Conservation (phyloP, 768 basidiomycete species). For the Boletus subparvulus region DNA sequence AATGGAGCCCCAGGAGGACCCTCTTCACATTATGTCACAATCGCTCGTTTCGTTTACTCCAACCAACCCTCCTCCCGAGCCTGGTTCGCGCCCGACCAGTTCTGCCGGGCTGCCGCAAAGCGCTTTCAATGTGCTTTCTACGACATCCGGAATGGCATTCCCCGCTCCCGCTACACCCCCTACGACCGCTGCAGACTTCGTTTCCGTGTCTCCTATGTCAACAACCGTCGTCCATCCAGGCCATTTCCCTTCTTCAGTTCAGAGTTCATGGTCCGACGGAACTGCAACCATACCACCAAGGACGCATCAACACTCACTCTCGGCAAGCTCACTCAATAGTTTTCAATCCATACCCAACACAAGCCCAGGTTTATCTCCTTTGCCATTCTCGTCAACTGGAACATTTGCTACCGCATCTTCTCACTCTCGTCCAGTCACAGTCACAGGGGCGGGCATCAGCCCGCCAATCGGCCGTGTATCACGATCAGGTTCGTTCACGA, state of each 20-base stretch:
- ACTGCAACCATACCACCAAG: conserved; percentile 27
- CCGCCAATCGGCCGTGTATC: conserved; percentile 53
- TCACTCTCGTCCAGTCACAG: conserved; percentile 23
- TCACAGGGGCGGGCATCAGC: conserved; percentile 28
- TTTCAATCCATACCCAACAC: conserved; percentile 36
- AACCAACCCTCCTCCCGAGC: conserved; percentile 24
- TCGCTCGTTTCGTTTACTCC: conserved; percentile 31
- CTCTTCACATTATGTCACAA: conserved; percentile 27
- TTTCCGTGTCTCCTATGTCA: conserved; percentile 22
- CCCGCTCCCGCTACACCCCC: conserved; percentile 21
- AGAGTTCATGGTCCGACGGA: conserved; percentile 32
- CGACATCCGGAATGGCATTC: conserved; percentile 12
- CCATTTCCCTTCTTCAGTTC: conserved; percentile 28
- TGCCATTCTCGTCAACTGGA: conserved; percentile 32
- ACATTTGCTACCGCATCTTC: conserved; percentile 30
- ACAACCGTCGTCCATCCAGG: conserved; percentile 21
- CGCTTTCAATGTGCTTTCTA: conserved; percentile 24
- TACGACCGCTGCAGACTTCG: conserved; percentile 22
- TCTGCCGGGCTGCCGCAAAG: conserved; percentile 28
- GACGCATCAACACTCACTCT: conserved; percentile 34
- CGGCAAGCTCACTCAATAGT: conserved; percentile 28
- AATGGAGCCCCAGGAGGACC: conserved; percentile 48
- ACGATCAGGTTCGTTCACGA: conserved; percentile 56
- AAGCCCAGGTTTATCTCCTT: conserved; percentile 28
- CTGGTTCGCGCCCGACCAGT: conserved; percentile 34